A percentile compares a stretch with the other conserved stretches of the same genome.
Evolutionary conservation across 2,329 filamentous ascomycete species (phyloP).

Genomic region (Fusarium graminum): DNA sequence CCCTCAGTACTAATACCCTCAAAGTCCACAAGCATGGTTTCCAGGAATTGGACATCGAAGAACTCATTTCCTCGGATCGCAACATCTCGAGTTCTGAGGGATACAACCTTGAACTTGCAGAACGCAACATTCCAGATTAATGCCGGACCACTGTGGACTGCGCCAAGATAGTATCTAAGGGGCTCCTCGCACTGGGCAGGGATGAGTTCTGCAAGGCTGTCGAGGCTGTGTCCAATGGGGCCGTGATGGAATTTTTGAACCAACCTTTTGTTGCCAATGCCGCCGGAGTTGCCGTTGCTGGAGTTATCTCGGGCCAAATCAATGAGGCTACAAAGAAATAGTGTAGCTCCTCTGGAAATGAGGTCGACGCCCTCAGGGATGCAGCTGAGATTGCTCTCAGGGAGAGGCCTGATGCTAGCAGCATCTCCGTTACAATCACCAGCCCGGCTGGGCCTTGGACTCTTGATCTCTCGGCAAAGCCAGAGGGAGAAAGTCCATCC

Average conservation of each 20-base stretch:
- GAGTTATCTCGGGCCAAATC: constrained; percentile 2
- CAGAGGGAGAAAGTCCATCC: neutral
- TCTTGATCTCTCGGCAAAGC: constrained; percentile 1
- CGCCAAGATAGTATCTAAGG: neutral
- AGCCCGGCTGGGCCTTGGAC: neutral
- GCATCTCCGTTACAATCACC: neutral
- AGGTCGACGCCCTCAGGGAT: neutral
- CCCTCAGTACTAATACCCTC: neutral
- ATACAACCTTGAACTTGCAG: neutral
- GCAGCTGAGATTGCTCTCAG: neutral
- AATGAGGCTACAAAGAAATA: constrained; percentile 8
- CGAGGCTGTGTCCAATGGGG: neutral
- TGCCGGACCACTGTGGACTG: neutral
- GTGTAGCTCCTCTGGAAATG: neutral
- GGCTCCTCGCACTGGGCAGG: neutral
- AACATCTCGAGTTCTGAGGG: neutral
- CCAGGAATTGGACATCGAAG: neutral
- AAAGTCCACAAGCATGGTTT: neutral
- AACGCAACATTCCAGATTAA: neutral
- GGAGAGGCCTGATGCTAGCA: neutral
- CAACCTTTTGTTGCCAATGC: constrained; percentile 8
- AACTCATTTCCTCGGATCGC: neutral
- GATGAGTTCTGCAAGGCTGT: neutral
- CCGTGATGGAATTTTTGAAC: constrained; percentile 1
- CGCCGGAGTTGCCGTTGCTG: constrained; percentile 1